phyloP scores from a whole-genome alignment of 2,329 filamentous ascomycete species.

The Ascochyta lentis region DNA sequence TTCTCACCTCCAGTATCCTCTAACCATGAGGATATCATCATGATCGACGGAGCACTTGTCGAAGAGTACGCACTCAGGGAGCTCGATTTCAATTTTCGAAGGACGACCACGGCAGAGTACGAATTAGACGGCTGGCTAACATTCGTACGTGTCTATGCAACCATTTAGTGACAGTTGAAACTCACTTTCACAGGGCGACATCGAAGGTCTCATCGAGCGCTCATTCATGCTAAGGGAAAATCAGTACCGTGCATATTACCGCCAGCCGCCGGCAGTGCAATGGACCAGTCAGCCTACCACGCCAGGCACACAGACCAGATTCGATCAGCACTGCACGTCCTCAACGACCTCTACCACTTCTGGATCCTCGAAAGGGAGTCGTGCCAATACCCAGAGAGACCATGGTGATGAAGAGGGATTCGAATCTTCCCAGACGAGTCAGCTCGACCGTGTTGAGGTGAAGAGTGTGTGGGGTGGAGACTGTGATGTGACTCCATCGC shows the following conservation, averaged over 20 bases:
- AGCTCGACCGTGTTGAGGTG: not conserved
- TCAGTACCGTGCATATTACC: slow-evolving; percentile 16
- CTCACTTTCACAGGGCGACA: slow-evolving; percentile 19
- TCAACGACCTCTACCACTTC: not conserved
- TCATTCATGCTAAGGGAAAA: slow-evolving; percentile 29
- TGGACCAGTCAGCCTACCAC: not conserved
- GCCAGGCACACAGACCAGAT: not conserved
- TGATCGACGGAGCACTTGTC: slow-evolving; percentile 21
- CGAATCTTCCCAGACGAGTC: not conserved
- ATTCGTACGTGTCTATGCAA: slow-evolving; percentile 15
- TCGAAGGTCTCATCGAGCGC: slow-evolving; percentile 26
- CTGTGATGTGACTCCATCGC: not conserved
- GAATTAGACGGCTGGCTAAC: slow-evolving; percentile 23
- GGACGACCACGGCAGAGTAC: slow-evolving; percentile 16
- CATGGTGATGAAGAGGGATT: not conserved
- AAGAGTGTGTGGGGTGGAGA: not conserved
- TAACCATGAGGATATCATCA: slow-evolving; percentile 9
- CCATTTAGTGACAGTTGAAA: not conserved
- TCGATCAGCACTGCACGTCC: not conserved
- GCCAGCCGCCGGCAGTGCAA: slow-evolving; percentile 13
- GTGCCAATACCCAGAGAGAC: not conserved
- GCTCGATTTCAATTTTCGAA: slow-evolving; percentile 13
- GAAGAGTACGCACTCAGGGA: slow-evolving; percentile 24
- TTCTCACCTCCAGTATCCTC: slow-evolving; percentile 2
- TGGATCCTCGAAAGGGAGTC: not conserved